Evolutionary conservation across 2,329 filamentous ascomycete genomes (phyloP).

Genomic region (Cladophialophora bantiana): DNA sequence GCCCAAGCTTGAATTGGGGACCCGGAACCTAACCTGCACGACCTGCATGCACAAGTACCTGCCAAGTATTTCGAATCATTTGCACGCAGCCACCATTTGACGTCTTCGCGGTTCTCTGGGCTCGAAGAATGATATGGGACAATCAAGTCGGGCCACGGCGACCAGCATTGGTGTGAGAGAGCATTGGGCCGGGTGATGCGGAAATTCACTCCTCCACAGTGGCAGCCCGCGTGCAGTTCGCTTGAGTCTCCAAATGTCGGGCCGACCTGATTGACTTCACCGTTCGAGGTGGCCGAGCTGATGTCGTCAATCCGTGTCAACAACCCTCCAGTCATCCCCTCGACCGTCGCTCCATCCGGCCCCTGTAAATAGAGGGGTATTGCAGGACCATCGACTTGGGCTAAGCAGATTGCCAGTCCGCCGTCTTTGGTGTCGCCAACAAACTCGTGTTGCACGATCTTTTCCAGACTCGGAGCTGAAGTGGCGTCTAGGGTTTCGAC

Average conservation of each 20-base stretch:
- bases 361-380: slow-evolving; percentile 33
- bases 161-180: slow-evolving; percentile 53
- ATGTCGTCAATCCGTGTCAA: background rate
- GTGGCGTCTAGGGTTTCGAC: slow-evolving; percentile 31
- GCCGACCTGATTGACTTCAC: background rate
- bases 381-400: slow-evolving; percentile 44
- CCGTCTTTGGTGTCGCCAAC: slow-evolving; percentile 40
- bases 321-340: background rate
- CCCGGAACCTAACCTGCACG: slow-evolving; percentile 67
- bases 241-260: background rate
- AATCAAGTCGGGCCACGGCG: slow-evolving; percentile 62
- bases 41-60: slow-evolving; percentile 67
- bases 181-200: slow-evolving; percentile 63
- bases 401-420: slow-evolving; percentile 37
- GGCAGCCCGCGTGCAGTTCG: slow-evolving; percentile 46
- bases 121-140: slow-evolving; percentile 55
- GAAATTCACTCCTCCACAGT: slow-evolving; percentile 61
- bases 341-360: slow-evolving; percentile 3
- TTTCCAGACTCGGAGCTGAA: slow-evolving; percentile 34
- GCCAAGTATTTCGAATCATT: slow-evolving; percentile 62
- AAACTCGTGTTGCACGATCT: slow-evolving; percentile 38
- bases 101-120: slow-evolving; percentile 54
- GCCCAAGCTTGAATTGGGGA: slow-evolving; percentile 72
- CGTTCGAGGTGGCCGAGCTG: background rate
- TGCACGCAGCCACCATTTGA: slow-evolving; percentile 67